Evolutionary conservation across 257 asterid species (phyloP).

Genomic region (Solanum sitiens): DNA sequence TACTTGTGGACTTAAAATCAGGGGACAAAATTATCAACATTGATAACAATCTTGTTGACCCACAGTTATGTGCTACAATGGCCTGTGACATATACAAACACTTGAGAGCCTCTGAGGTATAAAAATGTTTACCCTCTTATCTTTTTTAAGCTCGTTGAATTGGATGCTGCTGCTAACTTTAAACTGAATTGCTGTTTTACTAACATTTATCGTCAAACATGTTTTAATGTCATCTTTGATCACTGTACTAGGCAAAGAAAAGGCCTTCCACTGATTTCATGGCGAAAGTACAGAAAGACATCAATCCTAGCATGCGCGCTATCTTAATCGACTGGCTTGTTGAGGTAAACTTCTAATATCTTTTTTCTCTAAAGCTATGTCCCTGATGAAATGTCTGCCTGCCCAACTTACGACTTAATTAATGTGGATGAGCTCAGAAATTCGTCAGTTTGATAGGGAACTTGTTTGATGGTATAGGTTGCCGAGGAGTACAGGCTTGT

Average conservation of each 20-base stretch:
- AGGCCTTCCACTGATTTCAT: constrained; percentile 36
- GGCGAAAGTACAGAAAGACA: constrained; percentile 41
- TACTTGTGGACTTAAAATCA: constrained; percentile 26
- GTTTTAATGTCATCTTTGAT: not conserved
- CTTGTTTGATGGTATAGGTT: constrained; percentile 30
- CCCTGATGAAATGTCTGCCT: not conserved
- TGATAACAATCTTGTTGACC: constrained; percentile 61
- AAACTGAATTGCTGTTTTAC: not conserved
- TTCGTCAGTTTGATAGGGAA: not conserved
- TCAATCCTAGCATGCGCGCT: constrained; percentile 38
- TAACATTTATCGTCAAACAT: not conserved
- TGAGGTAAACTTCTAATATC: constrained; percentile 36
- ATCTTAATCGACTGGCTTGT: constrained; percentile 70
- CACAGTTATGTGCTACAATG: constrained; percentile 80
- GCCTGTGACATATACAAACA: constrained; percentile 90
- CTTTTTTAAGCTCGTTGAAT: too few relatives aligned
- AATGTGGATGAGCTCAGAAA: not conserved
- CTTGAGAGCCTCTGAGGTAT: constrained; percentile 84
- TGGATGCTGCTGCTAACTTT: not conserved
- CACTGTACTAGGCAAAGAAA: constrained; percentile 49
- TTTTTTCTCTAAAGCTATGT: not conserved
- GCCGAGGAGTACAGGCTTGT: constrained; percentile 89
- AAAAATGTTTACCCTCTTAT: not conserved
- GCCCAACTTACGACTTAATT: not conserved
- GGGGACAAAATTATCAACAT: constrained; percentile 41